Base-by-base conservation (phyloP, 352 stramenopile genomes). In the Phytophthora cactorum region DNA sequence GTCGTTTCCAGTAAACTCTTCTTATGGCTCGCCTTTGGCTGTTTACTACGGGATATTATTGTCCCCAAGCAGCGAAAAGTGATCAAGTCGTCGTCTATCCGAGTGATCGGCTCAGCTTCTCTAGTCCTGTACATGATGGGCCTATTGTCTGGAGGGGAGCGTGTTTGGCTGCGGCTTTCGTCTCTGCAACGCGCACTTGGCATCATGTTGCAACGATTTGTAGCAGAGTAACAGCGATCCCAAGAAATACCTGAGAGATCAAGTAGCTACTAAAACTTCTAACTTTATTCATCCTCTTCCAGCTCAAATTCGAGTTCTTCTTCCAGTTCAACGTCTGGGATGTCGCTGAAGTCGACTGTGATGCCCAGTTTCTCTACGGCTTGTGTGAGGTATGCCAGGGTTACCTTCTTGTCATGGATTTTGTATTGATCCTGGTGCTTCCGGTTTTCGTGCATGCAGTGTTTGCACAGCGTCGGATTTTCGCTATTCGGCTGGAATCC, bases 401-500 rank as follows among this genome's bases (percentile, higher is more conserved):
- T 88, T 8, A 78, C 72, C 5, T 56, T 73, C 1, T 63, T 53
- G 22, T 89, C 79, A 5, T 61, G 59, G 6, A 64, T 54, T 11
- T 77, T 75, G 54, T 84, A 78, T 14, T 74, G 70, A 29, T 79
- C 74, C 38, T 90, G 75, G 63, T 95, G 84, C 52, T 92, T 90
- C 2, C 77, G 78, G 10, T 74, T 78, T 45, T 90, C 83, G 43
- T 95, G 86, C 70, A 92, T 78, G 62, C 86, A 95, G 56, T 95
- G 83, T 22, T 75, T 84, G 68, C 86, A 95, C 56, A 92, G 73
- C 10, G 72, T 79, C 0, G 86, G 86, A 32, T 95, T 92, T 57
- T 91, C 75, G 0, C 25, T 61, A 36, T 95, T 83, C 6, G 74
- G 72, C 50, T 95, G 86, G 55, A 92, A 95, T 2, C 86, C 86